A percentile compares a stretch with the other conserved stretches of the same genome.
phyloP scores from a whole-genome alignment of 148 eudicot genomes.

The Polygonum aviculare region DNA sequence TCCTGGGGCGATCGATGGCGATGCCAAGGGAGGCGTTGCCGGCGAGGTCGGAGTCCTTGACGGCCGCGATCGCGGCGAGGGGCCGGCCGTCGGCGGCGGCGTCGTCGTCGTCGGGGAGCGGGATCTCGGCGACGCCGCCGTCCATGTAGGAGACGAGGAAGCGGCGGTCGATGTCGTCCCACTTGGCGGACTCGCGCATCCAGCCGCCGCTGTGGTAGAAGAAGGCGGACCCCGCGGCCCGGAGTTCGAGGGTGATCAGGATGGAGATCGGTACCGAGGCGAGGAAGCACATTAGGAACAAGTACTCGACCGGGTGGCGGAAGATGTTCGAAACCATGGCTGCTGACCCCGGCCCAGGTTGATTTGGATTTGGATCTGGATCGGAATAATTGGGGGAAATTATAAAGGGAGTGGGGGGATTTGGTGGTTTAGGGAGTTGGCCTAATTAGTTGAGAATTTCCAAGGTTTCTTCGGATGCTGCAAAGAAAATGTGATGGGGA shows the following conservation, averaged over 20 bases:
- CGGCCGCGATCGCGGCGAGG: slow-evolving; percentile 40
- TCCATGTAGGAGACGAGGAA: slow-evolving; percentile 73
- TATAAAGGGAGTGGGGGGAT: not conserved
- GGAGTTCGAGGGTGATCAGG: slow-evolving; percentile 49
- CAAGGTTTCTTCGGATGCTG: not conserved
- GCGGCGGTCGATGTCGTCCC: slow-evolving; percentile 61
- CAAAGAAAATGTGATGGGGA: too few species aligned
- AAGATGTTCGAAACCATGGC: slow-evolving; percentile 11
- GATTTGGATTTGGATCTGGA: slow-evolving; percentile 12
- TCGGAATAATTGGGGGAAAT: not conserved
- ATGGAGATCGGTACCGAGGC: slow-evolving; percentile 68
- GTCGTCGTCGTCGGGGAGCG: slow-evolving; percentile 20
- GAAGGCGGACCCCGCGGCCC: slow-evolving; percentile 46
- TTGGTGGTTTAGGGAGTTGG: not conserved
- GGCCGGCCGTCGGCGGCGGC: slow-evolving; percentile 6
- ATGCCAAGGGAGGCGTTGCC: slow-evolving; percentile 64
- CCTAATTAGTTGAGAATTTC: not conserved
- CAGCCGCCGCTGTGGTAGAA: slow-evolving; percentile 61
- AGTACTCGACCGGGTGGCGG: slow-evolving; percentile 41
- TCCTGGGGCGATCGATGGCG: slow-evolving; percentile 47
- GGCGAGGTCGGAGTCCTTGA: slow-evolving; percentile 40
- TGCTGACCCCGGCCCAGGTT: too few species aligned
- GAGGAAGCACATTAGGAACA: slow-evolving; percentile 37
- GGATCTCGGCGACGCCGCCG: slow-evolving; percentile 62
- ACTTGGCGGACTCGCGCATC: slow-evolving; percentile 59